Conservation (phyloP, 495 filamentous ascomycete genomes). For the Baudoinia panamericana region DNA sequence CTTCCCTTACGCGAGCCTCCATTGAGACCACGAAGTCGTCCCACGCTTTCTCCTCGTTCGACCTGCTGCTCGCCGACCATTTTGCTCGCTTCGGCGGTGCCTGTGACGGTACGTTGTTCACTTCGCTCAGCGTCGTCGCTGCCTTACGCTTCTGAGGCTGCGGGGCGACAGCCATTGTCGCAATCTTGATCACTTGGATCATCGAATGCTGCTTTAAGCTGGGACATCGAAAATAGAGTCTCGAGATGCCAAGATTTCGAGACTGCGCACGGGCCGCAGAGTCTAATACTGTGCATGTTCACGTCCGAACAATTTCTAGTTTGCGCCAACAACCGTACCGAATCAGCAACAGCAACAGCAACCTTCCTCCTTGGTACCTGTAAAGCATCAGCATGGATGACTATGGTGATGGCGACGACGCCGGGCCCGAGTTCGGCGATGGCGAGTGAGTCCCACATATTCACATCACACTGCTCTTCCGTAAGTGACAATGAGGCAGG, state of each 20-base stretch:
- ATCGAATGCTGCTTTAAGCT: not conserved
- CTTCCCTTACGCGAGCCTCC: not conserved
- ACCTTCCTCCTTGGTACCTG: too few relatives aligned
- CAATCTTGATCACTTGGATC: not conserved
- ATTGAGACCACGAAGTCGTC: not conserved
- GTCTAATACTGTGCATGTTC: too few relatives aligned
- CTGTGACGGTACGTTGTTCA: not conserved
- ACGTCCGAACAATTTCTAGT: too few relatives aligned
- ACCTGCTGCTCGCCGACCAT: not conserved
- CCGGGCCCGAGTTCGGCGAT: conserved; percentile 34
- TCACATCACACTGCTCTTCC: not conserved
- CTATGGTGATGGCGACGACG: conserved; percentile 59
- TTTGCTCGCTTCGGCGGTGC: not conserved
- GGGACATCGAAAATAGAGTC: not conserved
- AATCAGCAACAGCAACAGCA: too few relatives aligned
- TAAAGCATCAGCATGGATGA: conserved; percentile 87
- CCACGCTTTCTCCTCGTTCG: not conserved
- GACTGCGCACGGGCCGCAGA: too few relatives aligned
- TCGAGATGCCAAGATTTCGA: conserved; percentile 8
- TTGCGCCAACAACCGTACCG: too few relatives aligned
- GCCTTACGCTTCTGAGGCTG: conserved; percentile 3
- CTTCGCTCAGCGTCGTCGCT: not conserved
- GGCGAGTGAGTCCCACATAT: conserved; percentile 19
- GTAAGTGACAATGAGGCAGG: conserved; percentile 44
- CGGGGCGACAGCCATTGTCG: not conserved